Percentiles rank a stretch among this genome's conserved stretches.
Conservation (phyloP, 2,329 filamentous ascomycete species). For the Penicillium sp. region DNA sequence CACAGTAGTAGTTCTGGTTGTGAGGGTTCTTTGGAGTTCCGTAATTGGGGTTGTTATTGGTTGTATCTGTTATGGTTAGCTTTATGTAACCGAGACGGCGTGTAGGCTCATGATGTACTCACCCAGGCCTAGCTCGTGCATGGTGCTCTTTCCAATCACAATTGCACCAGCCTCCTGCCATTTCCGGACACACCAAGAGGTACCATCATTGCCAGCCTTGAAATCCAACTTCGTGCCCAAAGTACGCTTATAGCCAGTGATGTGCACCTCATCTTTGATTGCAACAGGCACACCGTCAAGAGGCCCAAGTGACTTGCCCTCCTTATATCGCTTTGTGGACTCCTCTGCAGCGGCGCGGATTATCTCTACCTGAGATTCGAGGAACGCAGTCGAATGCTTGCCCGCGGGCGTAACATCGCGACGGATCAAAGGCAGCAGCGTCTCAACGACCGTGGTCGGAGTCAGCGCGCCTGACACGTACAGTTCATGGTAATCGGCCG, state of each 20-base stretch:
- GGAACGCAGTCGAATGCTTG: slow-evolving; percentile 70
- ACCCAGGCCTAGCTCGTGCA: slow-evolving; percentile 77
- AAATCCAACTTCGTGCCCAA: slow-evolving; percentile 64
- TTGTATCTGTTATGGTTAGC: slow-evolving; percentile 58
- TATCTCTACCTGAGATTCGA: slow-evolving; percentile 64
- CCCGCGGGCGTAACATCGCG: slow-evolving; percentile 56
- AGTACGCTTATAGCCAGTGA: slow-evolving; percentile 69
- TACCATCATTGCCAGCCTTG: slow-evolving; percentile 52
- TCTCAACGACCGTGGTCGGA: slow-evolving; percentile 69
- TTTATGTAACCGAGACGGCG: background rate
- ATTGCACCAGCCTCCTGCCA: slow-evolving; percentile 74
- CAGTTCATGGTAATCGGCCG: slow-evolving; percentile 73
- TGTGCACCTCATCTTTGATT: slow-evolving; percentile 77
- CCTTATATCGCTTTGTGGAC: slow-evolving; percentile 71
- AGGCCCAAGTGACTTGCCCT: slow-evolving; percentile 64
- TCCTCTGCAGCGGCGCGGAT: slow-evolving; percentile 68
- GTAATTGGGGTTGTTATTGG: slow-evolving; percentile 75
- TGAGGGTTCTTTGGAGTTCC: slow-evolving; percentile 78
- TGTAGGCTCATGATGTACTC: slow-evolving; percentile 9
- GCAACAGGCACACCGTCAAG: slow-evolving; percentile 82
- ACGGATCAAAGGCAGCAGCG: slow-evolving; percentile 69
- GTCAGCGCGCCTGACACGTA: slow-evolving; percentile 71
- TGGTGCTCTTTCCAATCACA: slow-evolving; percentile 72
- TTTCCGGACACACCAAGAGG: slow-evolving; percentile 69
- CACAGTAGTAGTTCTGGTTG: slow-evolving; percentile 74